Evolutionary conservation across 371 early-diverging fungal species (phyloP).

Genomic region (Mortierella sp.): DNA sequence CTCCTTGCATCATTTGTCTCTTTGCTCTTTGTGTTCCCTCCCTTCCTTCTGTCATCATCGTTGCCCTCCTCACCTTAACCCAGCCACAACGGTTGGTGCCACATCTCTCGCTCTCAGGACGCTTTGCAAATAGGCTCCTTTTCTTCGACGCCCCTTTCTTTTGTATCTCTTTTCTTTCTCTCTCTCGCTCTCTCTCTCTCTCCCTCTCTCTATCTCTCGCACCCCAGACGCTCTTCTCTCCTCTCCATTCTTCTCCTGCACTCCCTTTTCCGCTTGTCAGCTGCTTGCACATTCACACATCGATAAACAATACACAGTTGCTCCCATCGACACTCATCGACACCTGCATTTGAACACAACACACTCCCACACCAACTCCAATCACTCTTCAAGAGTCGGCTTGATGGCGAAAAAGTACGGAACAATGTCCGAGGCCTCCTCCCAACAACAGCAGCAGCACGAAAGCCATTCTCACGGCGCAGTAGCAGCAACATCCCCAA

Average conservation of each 20-base stretch:
- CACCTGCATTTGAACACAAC: neutral
- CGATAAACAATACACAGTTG: neutral
- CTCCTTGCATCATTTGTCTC: neutral
- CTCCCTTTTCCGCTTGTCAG: no score
- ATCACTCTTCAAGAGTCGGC: neutral
- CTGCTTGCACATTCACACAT: neutral
- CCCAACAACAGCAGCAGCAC: slow-evolving; percentile 4
- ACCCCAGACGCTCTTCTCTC: neutral
- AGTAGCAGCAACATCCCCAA: neutral
- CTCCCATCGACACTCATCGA: neutral
- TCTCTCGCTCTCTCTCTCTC: neutral
- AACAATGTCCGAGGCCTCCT: slow-evolving; percentile 48
- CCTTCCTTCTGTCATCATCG: neutral
- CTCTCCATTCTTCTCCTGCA: neutral
- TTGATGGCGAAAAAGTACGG: slow-evolving; percentile 53
- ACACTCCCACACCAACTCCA: neutral
- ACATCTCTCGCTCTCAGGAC: neutral
- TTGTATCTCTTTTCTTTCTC: neutral
- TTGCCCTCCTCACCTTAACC: no score
- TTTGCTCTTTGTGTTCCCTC: neutral
- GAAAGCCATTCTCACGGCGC: neutral
- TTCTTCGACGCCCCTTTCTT: neutral
- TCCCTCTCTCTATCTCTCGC: neutral
- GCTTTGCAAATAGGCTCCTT: neutral
- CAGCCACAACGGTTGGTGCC: slow-evolving; percentile 7